Evolutionary conservation across 2,329 filamentous ascomycete species (phyloP), one percentile per base, ranked within the genome.

Genomic region (Ophiosphaerella korrae): DNA sequence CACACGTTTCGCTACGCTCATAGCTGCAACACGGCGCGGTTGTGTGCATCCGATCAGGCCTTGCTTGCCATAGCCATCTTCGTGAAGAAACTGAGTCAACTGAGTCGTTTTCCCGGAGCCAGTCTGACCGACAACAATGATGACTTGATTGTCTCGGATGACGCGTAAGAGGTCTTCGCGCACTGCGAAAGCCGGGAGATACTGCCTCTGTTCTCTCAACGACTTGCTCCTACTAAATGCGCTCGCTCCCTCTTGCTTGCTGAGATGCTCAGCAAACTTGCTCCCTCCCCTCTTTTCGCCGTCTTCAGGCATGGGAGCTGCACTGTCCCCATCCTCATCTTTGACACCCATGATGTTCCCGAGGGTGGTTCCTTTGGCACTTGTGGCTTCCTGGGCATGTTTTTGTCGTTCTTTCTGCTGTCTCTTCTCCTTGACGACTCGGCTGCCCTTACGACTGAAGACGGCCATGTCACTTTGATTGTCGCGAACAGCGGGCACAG

Each of bases 391-490:
- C 70, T 97, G 92, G 0, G 94, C 93, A 73, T 97, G 93, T 64
- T 92, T 91, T 67, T 96, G 90, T 36, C 94, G 85, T 72, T 99
- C 94, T 56, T 92, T 88, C 73, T 96, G 92, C 74, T 96, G 92
- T 36, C 95, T 82, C 62, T 88, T 87, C 64, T 99, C 94, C 66
- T 89, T 90, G 11, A 99, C 94, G 2, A 97, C 92, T 63, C 86
- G 89, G 70, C 93, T 97, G 1, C 94, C 94, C 72, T 97, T 97
- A 37, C 93, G 84, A 76, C 92, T 96, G 65, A 97, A 97, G 1
- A 99, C 92, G 1, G 94, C 94, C 94, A 99, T 96, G 68, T 99
- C 94, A 70, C 95, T 99, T 74, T 97, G 93, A 23, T 89, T 87
- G 71, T 99, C 94, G 45, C 89, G 84, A 12, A 99, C 90, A 0